phyloP scores from a whole-genome alignment of 1,284 basidiomycete genomes.

The Somion occarium region DNA sequence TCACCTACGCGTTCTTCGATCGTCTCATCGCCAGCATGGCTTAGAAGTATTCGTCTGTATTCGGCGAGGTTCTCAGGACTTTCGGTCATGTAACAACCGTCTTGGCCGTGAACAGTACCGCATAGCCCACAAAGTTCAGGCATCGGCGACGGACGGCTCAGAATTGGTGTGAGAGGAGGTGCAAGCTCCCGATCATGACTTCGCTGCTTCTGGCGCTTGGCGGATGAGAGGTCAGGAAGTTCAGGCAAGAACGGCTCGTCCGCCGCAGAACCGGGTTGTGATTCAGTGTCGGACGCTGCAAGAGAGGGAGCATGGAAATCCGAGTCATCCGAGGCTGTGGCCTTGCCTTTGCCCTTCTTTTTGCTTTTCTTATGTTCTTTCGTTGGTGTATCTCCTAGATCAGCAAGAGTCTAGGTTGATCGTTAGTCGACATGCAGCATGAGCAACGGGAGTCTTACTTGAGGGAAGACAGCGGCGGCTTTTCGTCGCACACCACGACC shows the following conservation, averaged over 20 bases:
- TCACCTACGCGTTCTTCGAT: constrained; percentile 54
- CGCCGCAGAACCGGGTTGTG: constrained; percentile 1
- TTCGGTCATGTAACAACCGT: constrained; percentile 60
- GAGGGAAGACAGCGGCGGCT: constrained; percentile 49
- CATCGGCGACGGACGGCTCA: constrained; percentile 14
- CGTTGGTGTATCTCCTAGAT: constrained; percentile 26
- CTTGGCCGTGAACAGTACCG: constrained; percentile 40
- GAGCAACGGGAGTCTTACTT: background rate
- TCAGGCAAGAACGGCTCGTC: background rate
- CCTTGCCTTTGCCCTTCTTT: constrained; percentile 22
- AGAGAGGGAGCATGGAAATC: constrained; percentile 27
- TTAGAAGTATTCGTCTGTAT: constrained; percentile 60
- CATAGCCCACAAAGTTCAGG: constrained; percentile 55
- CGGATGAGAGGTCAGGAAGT: background rate
- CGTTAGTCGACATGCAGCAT: background rate
- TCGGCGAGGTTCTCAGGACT: constrained; percentile 60
- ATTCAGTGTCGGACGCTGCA: constrained; percentile 25
- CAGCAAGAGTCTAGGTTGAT: constrained; percentile 18
- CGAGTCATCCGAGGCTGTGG: constrained; percentile 31
- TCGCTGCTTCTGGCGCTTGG: background rate
- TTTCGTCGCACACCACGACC: constrained; percentile 70
- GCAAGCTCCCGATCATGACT: background rate
- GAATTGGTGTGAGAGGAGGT: constrained; percentile 16
- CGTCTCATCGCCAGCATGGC: constrained; percentile 57
- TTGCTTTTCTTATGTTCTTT: constrained; percentile 20